Base-by-base conservation (phyloP, 2,329 filamentous ascomycete genomes). In the Rhynchosporium secalis region DNA sequence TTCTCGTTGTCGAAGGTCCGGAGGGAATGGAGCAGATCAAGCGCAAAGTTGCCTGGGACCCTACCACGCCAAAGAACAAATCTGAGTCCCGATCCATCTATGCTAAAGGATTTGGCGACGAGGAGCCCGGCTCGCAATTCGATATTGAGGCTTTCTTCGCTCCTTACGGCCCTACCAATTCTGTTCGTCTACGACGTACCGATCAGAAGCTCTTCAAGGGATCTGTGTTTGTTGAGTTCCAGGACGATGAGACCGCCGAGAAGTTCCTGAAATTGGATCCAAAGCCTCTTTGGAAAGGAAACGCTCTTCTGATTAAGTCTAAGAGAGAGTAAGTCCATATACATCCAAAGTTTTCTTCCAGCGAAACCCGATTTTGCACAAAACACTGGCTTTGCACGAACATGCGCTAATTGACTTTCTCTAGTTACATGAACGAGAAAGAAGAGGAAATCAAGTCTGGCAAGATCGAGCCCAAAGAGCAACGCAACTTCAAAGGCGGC, bases 191-290 rank as follows among this genome's bases (percentile, higher is more conserved):
- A 66, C 91, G 96, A 69, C 92, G 95, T 68, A 81, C 81, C 55
- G 81, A 83, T 48, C 80, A 87, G 64, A 87, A 86, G 72, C 78
- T 83, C 58, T 99, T 98, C 87, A 99, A 99, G 83, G 92, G 94
- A 70, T 96, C 92, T 69, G 91, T 96, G 62, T 98, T 97, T 74
- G 91, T 96, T 68, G 94, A 97, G 77, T 99, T 98, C 76, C 83
- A 85, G 65, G 85, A 85, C 56, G 88, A 92, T 72, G 91, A 96
- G 69, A 83, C 86, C 28, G 88, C 91, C 71, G 83, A 92, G 75
- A 86, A 86, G 63, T 99, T 99, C 78, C 79, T 97, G 65, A 86
- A 80, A 13, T 79, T 92, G 46, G 89, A 96, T 60, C 88, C 91
- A 26, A 87, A 89, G 76, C 95, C 95, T 63, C 85, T 88, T 75